These are phyloP conservation scores for Penicillium glabrum DNA, from an alignment of 2,329 filamentous ascomycete species.

Conservation along the genomic window DNA sequence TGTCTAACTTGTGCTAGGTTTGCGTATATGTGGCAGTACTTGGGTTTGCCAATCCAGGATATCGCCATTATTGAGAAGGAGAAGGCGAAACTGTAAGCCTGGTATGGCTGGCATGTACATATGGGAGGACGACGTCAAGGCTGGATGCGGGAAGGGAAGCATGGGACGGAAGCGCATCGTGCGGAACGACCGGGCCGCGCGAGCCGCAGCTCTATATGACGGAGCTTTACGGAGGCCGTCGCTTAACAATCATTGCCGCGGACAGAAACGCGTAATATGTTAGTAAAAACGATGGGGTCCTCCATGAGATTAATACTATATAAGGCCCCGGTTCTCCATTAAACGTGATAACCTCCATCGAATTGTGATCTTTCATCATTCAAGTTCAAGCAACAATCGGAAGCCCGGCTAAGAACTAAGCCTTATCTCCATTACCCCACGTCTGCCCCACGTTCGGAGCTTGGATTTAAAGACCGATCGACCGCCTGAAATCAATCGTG, in stretches of 20 bases:
- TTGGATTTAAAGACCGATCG: not conserved
- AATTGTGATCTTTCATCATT: not conserved
- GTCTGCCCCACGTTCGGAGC: not conserved
- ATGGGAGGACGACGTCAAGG: too few relatives aligned
- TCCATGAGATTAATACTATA: not conserved
- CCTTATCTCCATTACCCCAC: slow-evolving; percentile 1
- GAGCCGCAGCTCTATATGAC: not conserved
- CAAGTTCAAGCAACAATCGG: not conserved
- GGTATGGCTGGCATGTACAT: not conserved
- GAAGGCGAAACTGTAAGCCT: slow-evolving; percentile 15
- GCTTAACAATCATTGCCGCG: not conserved
- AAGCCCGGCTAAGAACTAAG: not conserved
- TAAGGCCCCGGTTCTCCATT: not conserved
- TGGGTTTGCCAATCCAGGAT: slow-evolving; percentile 53
- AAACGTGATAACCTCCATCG: too few relatives aligned
- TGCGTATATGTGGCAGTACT: slow-evolving; percentile 63
- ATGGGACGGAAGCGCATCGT: not conserved
- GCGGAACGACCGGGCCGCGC: slow-evolving; percentile 2
- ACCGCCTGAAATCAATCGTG: not conserved
- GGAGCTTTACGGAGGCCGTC: not conserved
- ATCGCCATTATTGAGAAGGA: slow-evolving; percentile 21
- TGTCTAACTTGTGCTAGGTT: slow-evolving; percentile 19
- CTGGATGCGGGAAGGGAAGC: not conserved
- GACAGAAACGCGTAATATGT: not conserved
- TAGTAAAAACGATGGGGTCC: not conserved